Evolutionary conservation across 1,139 yeast genomes (phyloP), one percentile per base, ranked within the genome.

Genomic region (Diutina scorzettiae): DNA sequence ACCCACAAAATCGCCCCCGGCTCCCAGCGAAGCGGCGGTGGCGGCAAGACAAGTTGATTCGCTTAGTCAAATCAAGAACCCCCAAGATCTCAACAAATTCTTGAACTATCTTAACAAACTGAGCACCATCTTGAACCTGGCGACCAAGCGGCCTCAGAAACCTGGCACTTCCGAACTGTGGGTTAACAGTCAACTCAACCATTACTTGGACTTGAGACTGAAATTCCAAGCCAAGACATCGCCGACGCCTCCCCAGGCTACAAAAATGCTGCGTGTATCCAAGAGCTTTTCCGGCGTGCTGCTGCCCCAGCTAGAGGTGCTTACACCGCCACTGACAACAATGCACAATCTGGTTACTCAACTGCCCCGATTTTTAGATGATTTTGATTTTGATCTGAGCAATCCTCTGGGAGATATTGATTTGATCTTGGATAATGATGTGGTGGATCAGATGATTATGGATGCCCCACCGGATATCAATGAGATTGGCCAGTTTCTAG

Each of bases 21-120:
- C 12, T 18, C n/a, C 14, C 12, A 17, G 17, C 29, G 30, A 27
- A 27, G 30, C 14, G 12, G 12, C 5, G 12, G 30, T 11, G 14
- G 30, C 30, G 17, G 28, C 45, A 21, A 14, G 19, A 34, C 36
- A 32, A 16, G 31, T 20, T 8, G 69, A 66, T 43, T 69, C 66
- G 49, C 51, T 69, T 27, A 73, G 68, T 43, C 56, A 59, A 16
- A 65, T 69, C 41, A 64, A 64, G 46, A 65, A 66, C 45, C 53
- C 66, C 30, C 63, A 64, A 46, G 74, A 69, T 51, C 58, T 69
- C 48, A 67, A 69, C 47, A 62, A 63, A 48, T 66, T 67, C 45
- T 53, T 69, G 41, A 61, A 59, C n/a, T 68, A 67, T 47, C 53
- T 65, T 33, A 60, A 63, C 33, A 66, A 63, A 44, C 64, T 66